A percentile compares a stretch with the other conserved stretches of the same genome.
Conservation (phyloP, 306 rosid species). For the Senna tora region DNA sequence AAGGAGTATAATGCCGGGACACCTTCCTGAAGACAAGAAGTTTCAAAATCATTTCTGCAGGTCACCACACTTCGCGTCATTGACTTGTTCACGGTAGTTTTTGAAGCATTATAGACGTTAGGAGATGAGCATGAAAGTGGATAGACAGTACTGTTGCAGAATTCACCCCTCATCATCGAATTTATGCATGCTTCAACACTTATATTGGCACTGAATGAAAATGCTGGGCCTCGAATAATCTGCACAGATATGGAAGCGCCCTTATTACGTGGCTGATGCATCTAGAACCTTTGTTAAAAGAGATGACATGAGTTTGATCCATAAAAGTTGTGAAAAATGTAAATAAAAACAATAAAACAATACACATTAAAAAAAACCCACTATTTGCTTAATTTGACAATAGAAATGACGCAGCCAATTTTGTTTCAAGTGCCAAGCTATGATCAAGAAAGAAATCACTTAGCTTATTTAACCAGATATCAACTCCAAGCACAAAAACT, state of each 20-base stretch:
- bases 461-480: too few relatives aligned
- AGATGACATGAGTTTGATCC: background rate
- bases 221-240: conserved; percentile 76
- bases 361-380: too few relatives aligned
- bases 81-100: conserved; percentile 42
- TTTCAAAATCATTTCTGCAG: conserved; percentile 61
- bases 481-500: too few relatives aligned
- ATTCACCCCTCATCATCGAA: conserved; percentile 69
- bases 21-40: conserved; percentile 65
- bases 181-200: conserved; percentile 85
- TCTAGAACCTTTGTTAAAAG: background rate
- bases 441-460: too few relatives aligned
- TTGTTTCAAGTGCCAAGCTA: too few relatives aligned
- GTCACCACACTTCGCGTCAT: conserved; percentile 47
- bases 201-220: conserved; percentile 76
- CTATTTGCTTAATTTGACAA: too few relatives aligned
- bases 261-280: background rate
- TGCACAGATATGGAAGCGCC: conserved; percentile 44
- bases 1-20: conserved; percentile 57
- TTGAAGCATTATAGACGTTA: conserved; percentile 43
- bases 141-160: conserved; percentile 79
- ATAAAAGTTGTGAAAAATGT: background rate
- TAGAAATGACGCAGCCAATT: too few relatives aligned
- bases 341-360: too few relatives aligned
- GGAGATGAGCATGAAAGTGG: conserved; percentile 70